Evolutionary conservation across 2,329 filamentous ascomycete genomes (phyloP).

Genomic region (Ambrosiella beaveri): DNA sequence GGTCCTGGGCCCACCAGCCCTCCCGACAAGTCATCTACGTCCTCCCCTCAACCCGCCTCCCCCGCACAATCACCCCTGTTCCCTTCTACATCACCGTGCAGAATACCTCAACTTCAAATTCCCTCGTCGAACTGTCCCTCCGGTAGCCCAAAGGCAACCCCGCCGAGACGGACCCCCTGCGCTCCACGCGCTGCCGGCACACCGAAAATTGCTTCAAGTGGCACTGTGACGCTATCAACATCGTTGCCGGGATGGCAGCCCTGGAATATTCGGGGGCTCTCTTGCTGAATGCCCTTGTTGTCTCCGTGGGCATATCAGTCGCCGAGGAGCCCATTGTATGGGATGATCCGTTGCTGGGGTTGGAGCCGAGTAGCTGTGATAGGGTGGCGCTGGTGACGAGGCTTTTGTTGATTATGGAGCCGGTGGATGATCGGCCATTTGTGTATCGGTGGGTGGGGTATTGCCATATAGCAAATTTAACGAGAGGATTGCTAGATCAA

Average conservation of each 20-base stretch:
- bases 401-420: background rate
- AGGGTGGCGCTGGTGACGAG: background rate
- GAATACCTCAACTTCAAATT: background rate
- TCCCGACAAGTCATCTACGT: background rate
- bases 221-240: background rate
- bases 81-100: background rate
- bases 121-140: background rate
- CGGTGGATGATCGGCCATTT: background rate
- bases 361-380: background rate
- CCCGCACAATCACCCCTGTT: background rate
- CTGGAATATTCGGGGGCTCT: background rate
- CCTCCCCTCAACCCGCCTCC: background rate
- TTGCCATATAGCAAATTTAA: background rate
- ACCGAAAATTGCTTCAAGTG: background rate
- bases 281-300: background rate
- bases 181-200: background rate
- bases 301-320: background rate
- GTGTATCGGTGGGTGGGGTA: background rate
- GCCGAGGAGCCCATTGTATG: background rate
- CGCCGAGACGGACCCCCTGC: background rate
- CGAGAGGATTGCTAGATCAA: background rate
- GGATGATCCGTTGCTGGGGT: background rate
- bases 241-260: background rate
- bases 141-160: background rate
- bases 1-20: background rate